Evolutionary conservation across 306 rosid species (phyloP), one percentile per base, ranked within the genome.

Genomic region (apple (Malus domestica)): DNA sequence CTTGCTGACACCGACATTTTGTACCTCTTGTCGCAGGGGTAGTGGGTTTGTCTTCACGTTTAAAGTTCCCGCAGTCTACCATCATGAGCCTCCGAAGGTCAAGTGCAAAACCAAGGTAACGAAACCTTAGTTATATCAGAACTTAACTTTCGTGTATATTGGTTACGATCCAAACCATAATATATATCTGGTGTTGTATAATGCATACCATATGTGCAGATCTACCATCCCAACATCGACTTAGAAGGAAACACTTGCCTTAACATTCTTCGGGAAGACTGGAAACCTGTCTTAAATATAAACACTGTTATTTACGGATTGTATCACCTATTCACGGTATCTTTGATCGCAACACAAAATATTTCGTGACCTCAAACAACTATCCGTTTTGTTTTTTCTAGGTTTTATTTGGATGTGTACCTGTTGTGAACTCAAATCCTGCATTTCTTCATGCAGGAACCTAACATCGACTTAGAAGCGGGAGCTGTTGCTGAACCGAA

Each of bases 211-310:
- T 29, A 20, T 29, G 12, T 29, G 15, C 82, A 85, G 88, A 77
- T 85, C 25, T 85, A 85, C 67, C 88, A 85, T 85, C 88, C 88
- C 40, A 85, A 85, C 52, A 82, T 85, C 6, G 86, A 82, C 68
- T 73, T 85, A 82, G 88, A 85, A 82, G 86, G 88, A 74, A 85
- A 82, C 51, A 83, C 79, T 70, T 82, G 88, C 70, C 88, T 85
- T 38, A 76, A 82, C 60, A 73, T 85, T 64, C 80, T 85, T 62
- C 77, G 88, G 22, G 84, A 82, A 76, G 86, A 85, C 71, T 85
- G 88, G 88, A 85, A 85, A 68, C 86, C 86, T 35, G 84, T 82
- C 30, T 79, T 82, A 20, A 82, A 77, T 30, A 82, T 79, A 15
- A 82, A 80, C 80, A 82, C 88, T 55, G 59, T 82, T 35, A 76